Conservation (phyloP, 73 alveolate genomes). For the Paramecium sonneborni region DNA sequence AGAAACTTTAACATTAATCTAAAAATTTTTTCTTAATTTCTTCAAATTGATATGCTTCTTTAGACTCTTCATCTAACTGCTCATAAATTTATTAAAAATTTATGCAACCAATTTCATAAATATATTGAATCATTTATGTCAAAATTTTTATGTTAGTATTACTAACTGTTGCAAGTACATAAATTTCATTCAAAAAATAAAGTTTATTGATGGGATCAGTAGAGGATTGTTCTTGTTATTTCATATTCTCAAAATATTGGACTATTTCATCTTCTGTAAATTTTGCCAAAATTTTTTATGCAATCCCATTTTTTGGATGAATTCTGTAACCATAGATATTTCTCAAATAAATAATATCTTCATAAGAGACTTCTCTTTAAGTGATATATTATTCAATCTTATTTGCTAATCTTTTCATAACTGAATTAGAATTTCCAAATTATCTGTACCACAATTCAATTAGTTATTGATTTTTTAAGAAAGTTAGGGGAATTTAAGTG, state of each 20-base stretch:
- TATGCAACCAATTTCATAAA: slow-evolving; percentile 28
- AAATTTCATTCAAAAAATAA: slow-evolving; percentile 33
- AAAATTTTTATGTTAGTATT: background rate
- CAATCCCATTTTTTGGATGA: slow-evolving; percentile 20
- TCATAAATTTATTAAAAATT: slow-evolving; percentile 4
- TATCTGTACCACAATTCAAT: slow-evolving; percentile 9
- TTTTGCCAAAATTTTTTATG: background rate
- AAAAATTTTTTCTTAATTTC: slow-evolving; percentile 17
- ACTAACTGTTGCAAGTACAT: background rate
- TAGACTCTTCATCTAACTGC: background rate
- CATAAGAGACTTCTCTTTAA: background rate
- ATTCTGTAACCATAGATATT: slow-evolving; percentile 41
- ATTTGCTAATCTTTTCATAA: slow-evolving; percentile 21
- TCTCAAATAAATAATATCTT: background rate
- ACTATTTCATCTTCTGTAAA: background rate
- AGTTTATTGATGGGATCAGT: slow-evolving; percentile 18
- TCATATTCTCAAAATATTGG: background rate
- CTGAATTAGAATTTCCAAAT: background rate
- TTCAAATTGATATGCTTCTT: background rate
- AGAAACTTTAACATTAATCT: slow-evolving; percentile 41
- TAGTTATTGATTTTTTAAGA: background rate
- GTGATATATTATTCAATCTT: background rate
- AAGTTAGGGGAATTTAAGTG: background rate
- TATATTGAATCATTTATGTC: background rate
- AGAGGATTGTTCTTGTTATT: background rate